These are phyloP conservation scores for Trichocladium uniseriatum DNA, from an alignment of 495 filamentous ascomycete genomes.

Conservation along the genomic window DNA sequence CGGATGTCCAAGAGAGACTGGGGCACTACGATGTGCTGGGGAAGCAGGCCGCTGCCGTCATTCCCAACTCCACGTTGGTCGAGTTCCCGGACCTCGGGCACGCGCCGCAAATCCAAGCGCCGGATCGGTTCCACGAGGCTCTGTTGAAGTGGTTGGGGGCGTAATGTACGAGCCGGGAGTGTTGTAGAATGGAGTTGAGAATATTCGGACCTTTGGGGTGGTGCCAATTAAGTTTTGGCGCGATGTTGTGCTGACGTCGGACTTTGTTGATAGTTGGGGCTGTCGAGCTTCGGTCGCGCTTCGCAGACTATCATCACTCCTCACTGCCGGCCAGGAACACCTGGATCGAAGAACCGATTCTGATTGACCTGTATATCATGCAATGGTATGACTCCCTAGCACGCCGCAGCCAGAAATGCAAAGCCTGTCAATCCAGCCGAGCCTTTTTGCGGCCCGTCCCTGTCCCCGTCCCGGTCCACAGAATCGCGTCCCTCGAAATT, in stretches of 20 bases:
- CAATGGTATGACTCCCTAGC: constrained; percentile 33
- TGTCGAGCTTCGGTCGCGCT: too few species aligned
- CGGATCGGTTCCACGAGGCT: constrained; percentile 26
- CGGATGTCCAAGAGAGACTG: too few species aligned
- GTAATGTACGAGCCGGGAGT: not conserved
- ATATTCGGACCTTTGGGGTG: too few species aligned
- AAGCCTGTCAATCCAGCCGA: constrained; percentile 28
- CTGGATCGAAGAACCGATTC: constrained; percentile 28
- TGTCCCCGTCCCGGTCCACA: constrained; percentile 19
- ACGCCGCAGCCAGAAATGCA: constrained; percentile 33
- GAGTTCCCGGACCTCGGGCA: constrained; percentile 36
- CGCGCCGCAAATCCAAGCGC: constrained; percentile 38
- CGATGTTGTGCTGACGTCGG: too few species aligned
- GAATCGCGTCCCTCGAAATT: constrained; percentile 25
- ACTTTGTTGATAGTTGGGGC: too few species aligned
- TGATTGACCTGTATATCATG: constrained; percentile 34
- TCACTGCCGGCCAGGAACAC: not conserved
- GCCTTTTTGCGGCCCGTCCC: constrained; percentile 18
- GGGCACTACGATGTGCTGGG: too few species aligned
- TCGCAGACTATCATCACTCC: not conserved
- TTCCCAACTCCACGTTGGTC: constrained; percentile 31
- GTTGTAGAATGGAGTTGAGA: too few species aligned
- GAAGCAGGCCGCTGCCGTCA: too few species aligned
- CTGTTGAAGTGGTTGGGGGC: constrained; percentile 28
- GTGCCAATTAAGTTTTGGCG: too few species aligned